Percentiles rank a stretch among this genome's conserved stretches.
Conservation (phyloP, 441 rosid species). For the Dalechampia spathulata region DNA sequence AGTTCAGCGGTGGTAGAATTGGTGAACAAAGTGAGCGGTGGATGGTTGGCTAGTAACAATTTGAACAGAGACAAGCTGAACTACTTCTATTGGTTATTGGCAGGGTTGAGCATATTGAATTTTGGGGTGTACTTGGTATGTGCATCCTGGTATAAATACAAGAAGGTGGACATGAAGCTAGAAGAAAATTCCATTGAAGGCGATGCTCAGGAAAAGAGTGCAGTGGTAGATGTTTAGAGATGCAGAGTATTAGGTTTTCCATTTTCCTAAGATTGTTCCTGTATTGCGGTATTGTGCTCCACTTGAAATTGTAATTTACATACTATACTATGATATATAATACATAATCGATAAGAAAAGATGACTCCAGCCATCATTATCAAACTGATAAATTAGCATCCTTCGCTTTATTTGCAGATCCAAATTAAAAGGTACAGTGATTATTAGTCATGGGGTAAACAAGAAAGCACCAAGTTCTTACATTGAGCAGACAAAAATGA, state of each 20-base stretch:
- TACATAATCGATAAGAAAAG: too few species aligned
- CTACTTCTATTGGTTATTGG: constrained; percentile 51
- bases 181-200: constrained; percentile 7
- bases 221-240: constrained; percentile 6
- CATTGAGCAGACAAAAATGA: too few species aligned
- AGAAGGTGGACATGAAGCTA: constrained; percentile 26
- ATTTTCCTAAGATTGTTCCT: background rate
- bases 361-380: too few species aligned
- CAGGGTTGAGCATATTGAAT: constrained; percentile 40
- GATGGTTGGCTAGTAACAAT: constrained; percentile 53
- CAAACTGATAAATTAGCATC: too few species aligned
- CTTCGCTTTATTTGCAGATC: too few species aligned
- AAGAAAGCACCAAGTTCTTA: too few species aligned
- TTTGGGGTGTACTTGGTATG: constrained; percentile 49
- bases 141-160: constrained; percentile 59
- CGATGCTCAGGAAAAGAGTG: constrained; percentile 14
- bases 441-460: too few species aligned
- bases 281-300: background rate
- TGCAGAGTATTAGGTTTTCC: background rate
- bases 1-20: constrained; percentile 44
- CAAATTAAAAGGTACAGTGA: too few species aligned
- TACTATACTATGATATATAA: background rate
- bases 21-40: constrained; percentile 50
- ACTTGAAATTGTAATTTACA: background rate
- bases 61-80: constrained; percentile 47